These are phyloP conservation scores for Saccharomyces hybrid DNA, from an alignment of 1,139 yeast species.

Conservation along the genomic window DNA sequence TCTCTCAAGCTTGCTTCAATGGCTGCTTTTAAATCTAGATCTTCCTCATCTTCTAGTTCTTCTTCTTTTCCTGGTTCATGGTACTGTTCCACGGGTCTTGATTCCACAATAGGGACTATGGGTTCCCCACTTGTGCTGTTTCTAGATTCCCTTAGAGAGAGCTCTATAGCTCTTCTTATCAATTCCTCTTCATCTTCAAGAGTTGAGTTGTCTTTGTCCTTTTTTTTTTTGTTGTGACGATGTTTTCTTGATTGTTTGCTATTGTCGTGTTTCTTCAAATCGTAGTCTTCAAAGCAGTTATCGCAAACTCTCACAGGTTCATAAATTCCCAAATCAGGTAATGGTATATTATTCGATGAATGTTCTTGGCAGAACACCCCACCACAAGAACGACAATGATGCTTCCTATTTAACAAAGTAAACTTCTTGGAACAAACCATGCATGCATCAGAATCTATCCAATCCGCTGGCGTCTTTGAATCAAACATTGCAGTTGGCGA, in stretches of 20 bases:
- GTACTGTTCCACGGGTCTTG: background rate
- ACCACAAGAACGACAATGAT: slow-evolving; percentile 96
- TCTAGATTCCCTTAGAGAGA: slow-evolving; percentile 58
- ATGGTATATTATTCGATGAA: slow-evolving; percentile 59
- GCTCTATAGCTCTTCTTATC: slow-evolving; percentile 65
- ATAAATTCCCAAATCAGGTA: slow-evolving; percentile 79
- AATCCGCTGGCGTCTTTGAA: slow-evolving; percentile 91
- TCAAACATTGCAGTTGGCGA: slow-evolving; percentile 47
- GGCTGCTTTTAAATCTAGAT: slow-evolving; percentile 88
- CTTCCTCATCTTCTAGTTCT: slow-evolving; percentile 53
- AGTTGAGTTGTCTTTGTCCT: slow-evolving; percentile 4
- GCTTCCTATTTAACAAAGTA: slow-evolving; percentile 79
- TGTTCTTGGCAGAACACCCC: slow-evolving; percentile 87
- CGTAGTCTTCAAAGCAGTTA: slow-evolving; percentile 62
- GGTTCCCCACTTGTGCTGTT: slow-evolving; percentile 20
- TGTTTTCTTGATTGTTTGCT: slow-evolving; percentile 28
- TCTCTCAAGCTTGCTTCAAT: slow-evolving; percentile 88
- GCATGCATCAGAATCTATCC: slow-evolving; percentile 94
- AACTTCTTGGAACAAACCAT: slow-evolving; percentile 86
- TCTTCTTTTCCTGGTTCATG: background rate
- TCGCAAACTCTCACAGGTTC: slow-evolving; percentile 94
- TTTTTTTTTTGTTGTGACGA: slow-evolving; percentile 16
- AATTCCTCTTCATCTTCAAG: slow-evolving; percentile 62
- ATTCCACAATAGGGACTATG: slow-evolving; percentile 17
- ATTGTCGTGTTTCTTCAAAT: slow-evolving; percentile 29